Conservation (phyloP, 768 basidiomycete species). For the Termitomyces sp. region DNA sequence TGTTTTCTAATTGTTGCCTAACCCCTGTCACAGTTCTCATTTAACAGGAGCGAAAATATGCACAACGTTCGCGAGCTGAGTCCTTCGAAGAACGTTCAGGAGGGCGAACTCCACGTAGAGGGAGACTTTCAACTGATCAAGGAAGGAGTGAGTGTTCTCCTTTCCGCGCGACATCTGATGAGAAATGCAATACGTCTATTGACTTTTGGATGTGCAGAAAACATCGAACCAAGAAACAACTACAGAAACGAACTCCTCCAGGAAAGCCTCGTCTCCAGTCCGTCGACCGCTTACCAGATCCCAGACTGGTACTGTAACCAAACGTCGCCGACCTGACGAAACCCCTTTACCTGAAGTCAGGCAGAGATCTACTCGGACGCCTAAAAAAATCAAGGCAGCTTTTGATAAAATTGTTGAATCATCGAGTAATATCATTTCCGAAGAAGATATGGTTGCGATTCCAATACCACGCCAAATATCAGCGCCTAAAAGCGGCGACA, state of each 20-base stretch:
- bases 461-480: background rate
- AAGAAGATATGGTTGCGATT: background rate
- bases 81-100: slow-evolving; percentile 12
- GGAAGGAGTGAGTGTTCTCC: slow-evolving; percentile 4
- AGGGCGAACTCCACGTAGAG: slow-evolving; percentile 4
- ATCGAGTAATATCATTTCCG: background rate
- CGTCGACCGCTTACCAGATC: slow-evolving; percentile 29
- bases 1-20: background rate
- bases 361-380: slow-evolving; percentile 2
- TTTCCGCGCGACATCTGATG: background rate
- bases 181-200: background rate
- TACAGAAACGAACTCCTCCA: background rate
- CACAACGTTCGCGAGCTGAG: slow-evolving; percentile 17
- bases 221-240: background rate
- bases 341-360: slow-evolving; percentile 2
- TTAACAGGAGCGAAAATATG: slow-evolving; percentile 8
- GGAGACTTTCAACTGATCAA: background rate
- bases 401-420: background rate
- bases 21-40: slow-evolving; percentile 15
- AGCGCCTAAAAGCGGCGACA: background rate
- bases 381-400: slow-evolving; percentile 8
- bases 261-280: background rate
- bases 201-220: background rate
- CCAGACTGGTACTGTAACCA: slow-evolving; percentile 25
- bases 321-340: slow-evolving; percentile 20